Percentiles rank a stretch among this genome's conserved stretches.
These are phyloP conservation scores for Ogataea zsoltii DNA, from an alignment of 805 yeast genomes.

Conservation along the genomic window DNA sequence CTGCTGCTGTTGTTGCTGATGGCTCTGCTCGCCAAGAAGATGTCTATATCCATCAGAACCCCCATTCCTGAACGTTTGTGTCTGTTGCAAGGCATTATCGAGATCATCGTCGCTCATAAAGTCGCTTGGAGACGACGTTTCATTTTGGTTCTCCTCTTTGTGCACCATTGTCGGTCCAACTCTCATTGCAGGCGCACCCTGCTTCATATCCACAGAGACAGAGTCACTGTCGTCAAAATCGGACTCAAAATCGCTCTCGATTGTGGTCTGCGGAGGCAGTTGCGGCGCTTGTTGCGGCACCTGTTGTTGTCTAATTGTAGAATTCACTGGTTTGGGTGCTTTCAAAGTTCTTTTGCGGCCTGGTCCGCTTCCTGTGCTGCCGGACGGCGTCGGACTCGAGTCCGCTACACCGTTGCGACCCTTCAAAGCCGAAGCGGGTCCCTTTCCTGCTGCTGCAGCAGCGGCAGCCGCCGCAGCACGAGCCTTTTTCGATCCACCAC, in stretches of 20 bases:
- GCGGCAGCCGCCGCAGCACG: conserved; percentile 21
- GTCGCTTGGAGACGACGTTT: conserved; percentile 52
- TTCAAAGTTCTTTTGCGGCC: conserved; percentile 17
- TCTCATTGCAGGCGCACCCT: conserved; percentile 8
- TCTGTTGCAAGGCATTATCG: conserved; percentile 41
- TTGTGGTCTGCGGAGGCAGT: conserved; percentile 3
- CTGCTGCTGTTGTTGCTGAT: conserved; percentile 4
- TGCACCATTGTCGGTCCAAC: not conserved
- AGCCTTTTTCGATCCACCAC: conserved; percentile 37
- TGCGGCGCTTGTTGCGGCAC: not conserved
- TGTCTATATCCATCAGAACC: not conserved
- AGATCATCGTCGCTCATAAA: conserved; percentile 55
- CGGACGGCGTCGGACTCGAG: conserved; percentile 1
- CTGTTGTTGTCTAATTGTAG: conserved; percentile 1
- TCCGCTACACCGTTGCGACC: not conserved
- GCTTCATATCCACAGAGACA: conserved; percentile 14
- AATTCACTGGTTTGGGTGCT: conserved; percentile 11
- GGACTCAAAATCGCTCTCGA: conserved; percentile 15
- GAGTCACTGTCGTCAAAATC: conserved; percentile 21
- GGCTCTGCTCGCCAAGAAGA: conserved; percentile 2
- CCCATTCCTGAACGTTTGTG: conserved; percentile 15
- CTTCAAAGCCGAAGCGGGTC: not conserved
- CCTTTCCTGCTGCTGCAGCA: conserved; percentile 1
- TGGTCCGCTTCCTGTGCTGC: not conserved
- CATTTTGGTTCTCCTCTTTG: conserved; percentile 9